phyloP scores from a whole-genome alignment of 441 rosid genomes.

The Pelargonium fulgidum region DNA sequence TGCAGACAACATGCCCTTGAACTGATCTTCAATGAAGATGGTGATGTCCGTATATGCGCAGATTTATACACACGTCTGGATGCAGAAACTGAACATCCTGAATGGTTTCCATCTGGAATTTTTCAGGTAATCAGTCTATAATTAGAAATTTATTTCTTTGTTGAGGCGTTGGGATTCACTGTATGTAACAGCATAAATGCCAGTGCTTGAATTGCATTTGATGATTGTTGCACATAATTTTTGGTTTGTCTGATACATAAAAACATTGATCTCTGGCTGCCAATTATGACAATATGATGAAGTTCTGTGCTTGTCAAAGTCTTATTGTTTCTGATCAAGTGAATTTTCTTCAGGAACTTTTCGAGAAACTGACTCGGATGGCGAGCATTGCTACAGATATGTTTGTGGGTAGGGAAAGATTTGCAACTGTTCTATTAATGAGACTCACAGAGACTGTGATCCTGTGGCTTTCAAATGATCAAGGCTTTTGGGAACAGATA shows the following conservation, averaged over 20 bases:
- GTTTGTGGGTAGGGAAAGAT: constrained; percentile 96
- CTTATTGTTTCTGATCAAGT: background rate
- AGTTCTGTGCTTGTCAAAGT: no score
- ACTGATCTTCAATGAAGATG: constrained; percentile 94
- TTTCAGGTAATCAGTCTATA: constrained; percentile 58
- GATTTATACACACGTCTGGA: constrained; percentile 86
- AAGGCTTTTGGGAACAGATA: constrained; percentile 96
- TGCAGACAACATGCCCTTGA: constrained; percentile 96
- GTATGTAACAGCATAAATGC: background rate
- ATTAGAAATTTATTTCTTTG: background rate
- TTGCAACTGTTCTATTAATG: constrained; percentile 84
- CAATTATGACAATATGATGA: no score
- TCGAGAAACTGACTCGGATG: constrained; percentile 68
- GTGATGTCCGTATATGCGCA: constrained; percentile 82
- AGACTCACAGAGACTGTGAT: constrained; percentile 92
- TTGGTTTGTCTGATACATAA: background rate
- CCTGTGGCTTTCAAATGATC: constrained; percentile 92
- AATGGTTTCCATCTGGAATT: constrained; percentile 84
- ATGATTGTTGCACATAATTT: background rate
- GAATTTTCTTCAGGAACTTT: constrained; percentile 67
- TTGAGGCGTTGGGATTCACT: background rate
- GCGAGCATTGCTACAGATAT: constrained; percentile 88
- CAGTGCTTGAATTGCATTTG: background rate
- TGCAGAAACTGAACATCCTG: constrained; percentile 59
- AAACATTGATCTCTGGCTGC: background rate